Base-by-base conservation (phyloP, 2,329 filamentous ascomycete genomes). In the Fusarium pininemorale region DNA sequence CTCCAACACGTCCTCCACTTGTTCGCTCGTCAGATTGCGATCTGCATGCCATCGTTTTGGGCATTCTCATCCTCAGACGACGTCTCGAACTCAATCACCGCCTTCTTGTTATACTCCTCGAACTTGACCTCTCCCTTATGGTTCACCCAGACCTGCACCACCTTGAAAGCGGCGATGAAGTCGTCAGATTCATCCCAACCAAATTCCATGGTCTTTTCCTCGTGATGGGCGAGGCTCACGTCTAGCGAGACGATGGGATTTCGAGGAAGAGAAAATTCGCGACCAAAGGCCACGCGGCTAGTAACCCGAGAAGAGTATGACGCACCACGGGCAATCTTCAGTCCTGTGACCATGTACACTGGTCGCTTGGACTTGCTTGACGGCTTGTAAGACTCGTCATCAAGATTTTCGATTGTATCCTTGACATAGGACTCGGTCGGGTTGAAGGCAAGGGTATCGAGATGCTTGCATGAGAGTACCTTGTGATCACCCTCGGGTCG, bases 371-470 rank as follows among this genome's bases (percentile, higher is more conserved):
- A 28, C 14, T 0, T 48, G 1, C 26, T 48, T 4, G 45, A 48
- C 0, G 18, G 18, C 26, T 22, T 28, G 6, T 1, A 0, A 48
- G 18, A 12, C 26, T 48, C 18, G 20, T 3, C 12, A 12, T 3
- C 3, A 0, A 22, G 26, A 6, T 28, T 22, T 15, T 7, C 45
- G 6, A 48, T 22, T 0, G 13, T 28, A 7, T 48, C 26, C 13
- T 22, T 48, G 12, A 48, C 20, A 4, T 28, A 48, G 26, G 26
- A 6, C 26, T 28, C 1, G 3, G 26, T 48, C 9, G 26, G 45
- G 13, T 0, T 11, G 45, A 48, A 48, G 13, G 2, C 26, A 1
- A 48, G 13, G 8, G 45, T 48, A 15, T 22, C 26, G 4, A 48
- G 45, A 11, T 48, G 26, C 6, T 48, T 20, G 26, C 45, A 48